Evolutionary conservation across 1,284 basidiomycete genomes (phyloP), one percentile per base, ranked within the genome.

Genomic region (Crepidotus sp.): DNA sequence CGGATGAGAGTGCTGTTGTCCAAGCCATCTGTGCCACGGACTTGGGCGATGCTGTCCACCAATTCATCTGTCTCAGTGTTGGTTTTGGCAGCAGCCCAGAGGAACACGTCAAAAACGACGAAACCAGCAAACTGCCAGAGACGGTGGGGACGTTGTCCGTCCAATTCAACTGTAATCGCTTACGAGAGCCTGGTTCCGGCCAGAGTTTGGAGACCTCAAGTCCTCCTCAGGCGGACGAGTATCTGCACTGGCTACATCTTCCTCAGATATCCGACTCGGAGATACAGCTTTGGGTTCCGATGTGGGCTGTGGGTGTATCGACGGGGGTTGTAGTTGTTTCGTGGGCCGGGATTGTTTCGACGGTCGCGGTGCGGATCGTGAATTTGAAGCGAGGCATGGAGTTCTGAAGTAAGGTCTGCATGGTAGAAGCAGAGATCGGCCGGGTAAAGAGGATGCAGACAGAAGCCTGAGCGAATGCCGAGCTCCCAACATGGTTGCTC

Each of bases 41-140:
- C 25, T 10, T 21, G 39, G 2, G 34, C 25, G 11, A 52, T 14
- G 14, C 13, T 36, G 5, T 38, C 36, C 4, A 38, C 46, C 32
- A 30, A 38, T 14, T 24, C n/a, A 24, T 49, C 43, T 10, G 47
- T 52, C 3, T 49, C 29, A 13, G 37, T 18, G 25, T 52, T 52
- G 33, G 50, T 52, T 35, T 30, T 25, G 15, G 17, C 26, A 5
- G 50, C 46, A 27, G 46, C 50, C 40, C 44, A 52, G 4, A 46
- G 36, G 18, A 27, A 49, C 6, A 41, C 34, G 10, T 26, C 25
- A 14, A 32, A 19, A 11, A 10, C 31, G 9, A 40, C 36, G 15
- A 29, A 21, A 15, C 36, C 50, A 21, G 27, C 33, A 25, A 52
- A 52, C 46, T 49, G 29, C 6, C 11, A 14, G 3, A 14, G 30